Evolutionary conservation across 1,284 basidiomycete species (phyloP), one percentile per base, ranked within the genome.

Genomic region (Xanthoconium separans): DNA sequence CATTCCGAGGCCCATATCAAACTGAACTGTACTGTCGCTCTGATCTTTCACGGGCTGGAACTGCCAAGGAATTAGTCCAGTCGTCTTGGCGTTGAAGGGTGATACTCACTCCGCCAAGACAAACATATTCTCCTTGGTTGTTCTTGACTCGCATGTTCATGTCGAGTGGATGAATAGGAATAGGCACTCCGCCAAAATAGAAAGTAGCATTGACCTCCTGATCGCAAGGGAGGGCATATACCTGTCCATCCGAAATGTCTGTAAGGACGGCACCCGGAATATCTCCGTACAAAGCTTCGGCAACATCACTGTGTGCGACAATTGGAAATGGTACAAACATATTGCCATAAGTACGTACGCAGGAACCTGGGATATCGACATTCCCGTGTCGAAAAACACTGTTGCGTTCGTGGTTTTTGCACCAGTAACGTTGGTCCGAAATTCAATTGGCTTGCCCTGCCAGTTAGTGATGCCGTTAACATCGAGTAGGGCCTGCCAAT

Each of bases 381-480:
- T 89, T 0, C 87, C 87, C 3, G 83, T 81, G 62, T 89, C 86
- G 50, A 89, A 73, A n/a, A 88, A 73, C 18, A 78, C 81, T 2
- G 79, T 81, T 9, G 80, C 68, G 60, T 79, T 78, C 20, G 72
- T 70, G 36, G 70, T 71, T 51, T 77, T 73, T 16, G 63, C 57
- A 30, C 74, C 64, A 42, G 74, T 68, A 4, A 84, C 81, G 18
- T 66, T 65, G 1, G 78, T 75, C 10, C 63, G 70, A 43, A 80
- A 65, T 7, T 72, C 59, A 34, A 88, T 80, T 12, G 73, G 58
- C 42, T 74, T 51, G 22, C 80, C 79, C 44, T 79, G 70, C 0
- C 79, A 76, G 0, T 77, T 78, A 16, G 81, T 73, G 50, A 84
- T 69, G 2, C 79, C 78, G 50, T 79, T 66, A 10, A 70, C 61